These are phyloP conservation scores for Malus sylvestris DNA, from an alignment of 306 rosid genomes.

Conservation along the genomic window DNA sequence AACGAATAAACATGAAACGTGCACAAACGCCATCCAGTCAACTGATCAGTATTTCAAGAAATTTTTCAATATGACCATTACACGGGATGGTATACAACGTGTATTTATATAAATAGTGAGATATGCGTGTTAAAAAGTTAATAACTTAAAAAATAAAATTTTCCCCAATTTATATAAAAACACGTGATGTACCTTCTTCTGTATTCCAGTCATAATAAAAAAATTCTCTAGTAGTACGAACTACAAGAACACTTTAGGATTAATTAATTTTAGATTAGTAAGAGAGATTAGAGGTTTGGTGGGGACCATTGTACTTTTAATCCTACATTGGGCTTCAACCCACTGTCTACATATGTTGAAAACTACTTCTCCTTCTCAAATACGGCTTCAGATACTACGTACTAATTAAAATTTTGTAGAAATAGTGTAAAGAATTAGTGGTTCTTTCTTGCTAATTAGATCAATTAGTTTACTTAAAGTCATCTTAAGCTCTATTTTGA, in stretches of 20 bases:
- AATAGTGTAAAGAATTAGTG: background rate
- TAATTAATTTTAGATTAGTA: background rate
- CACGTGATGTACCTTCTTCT: no score
- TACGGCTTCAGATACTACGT: background rate
- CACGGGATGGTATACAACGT: accelerated
- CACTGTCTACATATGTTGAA: background rate
- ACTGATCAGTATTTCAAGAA: slow-evolving; percentile 5
- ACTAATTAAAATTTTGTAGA: no score
- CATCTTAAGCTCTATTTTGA: background rate
- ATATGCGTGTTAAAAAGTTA: no score
- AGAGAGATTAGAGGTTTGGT: background rate
- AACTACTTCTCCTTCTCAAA: background rate
- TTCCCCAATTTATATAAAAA: no score
- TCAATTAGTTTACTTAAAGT: background rate
- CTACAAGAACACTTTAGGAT: slow-evolving; percentile 12
- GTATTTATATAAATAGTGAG: no score
- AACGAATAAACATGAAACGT: slow-evolving; percentile 23
- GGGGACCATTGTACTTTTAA: slow-evolving; percentile 6
- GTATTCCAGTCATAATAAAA: no score
- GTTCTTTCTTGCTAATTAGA: background rate
- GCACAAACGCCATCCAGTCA: slow-evolving; percentile 44
- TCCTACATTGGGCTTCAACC: background rate
- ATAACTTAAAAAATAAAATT: no score
- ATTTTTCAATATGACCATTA: no score
- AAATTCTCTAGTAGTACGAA: slow-evolving; percentile 1